Base-by-base conservation (phyloP, 495 filamentous ascomycete species). In the Rhypophila decipiens region DNA sequence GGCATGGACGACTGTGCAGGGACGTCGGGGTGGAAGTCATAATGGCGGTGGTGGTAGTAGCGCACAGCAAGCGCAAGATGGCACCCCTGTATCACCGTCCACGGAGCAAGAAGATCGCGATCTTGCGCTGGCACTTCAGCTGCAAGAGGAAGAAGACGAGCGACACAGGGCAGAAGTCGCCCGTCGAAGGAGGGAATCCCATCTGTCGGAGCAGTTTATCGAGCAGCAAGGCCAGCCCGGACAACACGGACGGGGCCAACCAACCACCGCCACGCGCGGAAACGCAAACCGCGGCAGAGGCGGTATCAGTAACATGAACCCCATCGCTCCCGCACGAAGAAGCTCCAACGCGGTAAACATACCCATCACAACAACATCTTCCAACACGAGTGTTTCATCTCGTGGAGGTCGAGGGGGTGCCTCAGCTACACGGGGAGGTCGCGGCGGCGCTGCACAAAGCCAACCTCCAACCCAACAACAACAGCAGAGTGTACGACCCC, bases 101-200 rank as follows among this genome's bases (percentile, higher is more conserved):
- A 56, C 61, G 22, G 82, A 86, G 56, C 82, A 87, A 57, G 82
- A 87, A 72, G 87, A 91, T 59, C 78, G 84, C 42, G 87, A 91
- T 50, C 67, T 91, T 3, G 87, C 87, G 0, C 67, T 90, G 4
- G 87, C 87, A 1, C 69, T 91, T 19, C 86, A 89, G 64, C 72
- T 90, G 2, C 87, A 91, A 60, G 87, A 91, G 53, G 87, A 91
- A 58, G 86, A 90, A 53, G 83, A 90, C 53, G 79, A 86, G 58
- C 73, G 76, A 2, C 76, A 85, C 44, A 73, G 78, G 8, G 41
- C 51, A 5, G 74, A 73, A 39, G 60, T 75, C 44, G 71, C 68
- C 7, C 66, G 72, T 10, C 70, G 73, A 7, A 64, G 67, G 18
- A 61, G 73, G 29, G 74, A 79, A 55, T 69, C 66, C 23, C 56